Percentiles rank a stretch among this genome's conserved stretches.
phyloP scores from a whole-genome alignment of 2,329 filamentous ascomycete genomes.

The Dactylella cylindrospora region DNA sequence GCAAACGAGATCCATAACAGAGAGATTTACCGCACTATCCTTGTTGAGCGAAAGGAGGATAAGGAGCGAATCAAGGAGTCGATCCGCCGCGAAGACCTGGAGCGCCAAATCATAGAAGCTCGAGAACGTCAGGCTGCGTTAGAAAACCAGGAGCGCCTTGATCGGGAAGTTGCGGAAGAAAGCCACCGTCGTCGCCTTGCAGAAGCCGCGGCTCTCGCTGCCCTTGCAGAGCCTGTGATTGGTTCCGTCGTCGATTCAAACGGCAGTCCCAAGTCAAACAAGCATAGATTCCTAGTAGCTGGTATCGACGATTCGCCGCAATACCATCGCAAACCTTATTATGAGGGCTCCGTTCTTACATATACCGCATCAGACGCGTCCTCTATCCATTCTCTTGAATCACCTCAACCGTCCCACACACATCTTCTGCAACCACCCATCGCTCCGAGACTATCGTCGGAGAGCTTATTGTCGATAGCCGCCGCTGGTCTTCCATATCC shows the following conservation, averaged over 20 bases:
- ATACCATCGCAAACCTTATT: conserved; percentile 18
- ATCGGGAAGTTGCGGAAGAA: conserved; percentile 37
- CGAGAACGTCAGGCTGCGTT: conserved; percentile 16
- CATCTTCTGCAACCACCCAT: neutral
- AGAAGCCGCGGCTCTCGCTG: conserved; percentile 28
- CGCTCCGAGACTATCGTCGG: conserved; percentile 9
- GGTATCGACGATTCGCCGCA: conserved; percentile 22
- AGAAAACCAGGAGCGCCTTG: conserved; percentile 24
- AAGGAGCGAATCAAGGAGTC: conserved; percentile 35
- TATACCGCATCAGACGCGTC: conserved; percentile 19
- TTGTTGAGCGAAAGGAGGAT: conserved; percentile 33
- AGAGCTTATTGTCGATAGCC: conserved; percentile 37
- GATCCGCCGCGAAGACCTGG: conserved; percentile 33
- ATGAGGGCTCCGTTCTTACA: conserved; percentile 20
- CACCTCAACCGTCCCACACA: neutral
- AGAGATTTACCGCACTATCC: conserved; percentile 36
- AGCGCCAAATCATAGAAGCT: conserved; percentile 28
- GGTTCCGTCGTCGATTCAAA: conserved; percentile 14
- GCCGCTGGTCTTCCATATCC: conserved; percentile 21
- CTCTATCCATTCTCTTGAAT: neutral
- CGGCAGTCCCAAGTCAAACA: conserved; percentile 8
- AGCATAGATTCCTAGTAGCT: conserved; percentile 17
- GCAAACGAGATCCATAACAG: conserved; percentile 30
- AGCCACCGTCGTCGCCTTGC: conserved; percentile 30
- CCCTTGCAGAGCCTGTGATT: conserved; percentile 14